phyloP scores from a whole-genome alignment of 1,139 yeast species.

The Geotrichum siamense region DNA sequence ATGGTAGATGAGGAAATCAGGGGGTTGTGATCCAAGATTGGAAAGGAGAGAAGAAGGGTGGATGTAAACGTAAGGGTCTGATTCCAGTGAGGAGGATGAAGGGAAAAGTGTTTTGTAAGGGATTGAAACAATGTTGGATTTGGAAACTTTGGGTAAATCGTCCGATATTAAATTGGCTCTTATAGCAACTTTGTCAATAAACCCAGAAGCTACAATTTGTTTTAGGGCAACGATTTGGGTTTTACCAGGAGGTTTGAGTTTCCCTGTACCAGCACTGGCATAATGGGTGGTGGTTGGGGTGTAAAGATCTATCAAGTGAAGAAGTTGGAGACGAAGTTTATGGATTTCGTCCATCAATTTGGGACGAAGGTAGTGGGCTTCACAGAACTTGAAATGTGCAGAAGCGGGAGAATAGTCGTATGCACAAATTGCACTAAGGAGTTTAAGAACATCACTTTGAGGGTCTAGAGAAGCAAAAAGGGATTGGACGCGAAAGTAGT shows the following conservation, averaged over 20 bases:
- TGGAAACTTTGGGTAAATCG: conserved; percentile 38
- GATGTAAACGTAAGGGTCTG: conserved; percentile 56
- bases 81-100: conserved; percentile 32
- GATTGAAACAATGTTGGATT: conserved; percentile 51
- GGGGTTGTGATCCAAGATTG: conserved; percentile 57
- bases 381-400: conserved; percentile 45
- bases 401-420: conserved; percentile 51
- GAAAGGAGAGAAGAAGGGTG: conserved; percentile 69
- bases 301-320: conserved; percentile 60
- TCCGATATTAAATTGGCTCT: conserved; percentile 71
- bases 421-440: conserved; percentile 83
- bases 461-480: conserved; percentile 62
- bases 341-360: conserved; percentile 71
- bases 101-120: conserved; percentile 74
- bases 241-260: conserved; percentile 60
- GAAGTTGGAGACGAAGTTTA: conserved; percentile 72
- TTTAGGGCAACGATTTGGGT: conserved; percentile 70
- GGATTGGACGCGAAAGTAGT: conserved; percentile 50
- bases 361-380: conserved; percentile 51
- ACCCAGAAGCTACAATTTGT: conserved; percentile 91
- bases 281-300: conserved; percentile 50
- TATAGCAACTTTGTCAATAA: conserved; percentile 81
- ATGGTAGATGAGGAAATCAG: conserved; percentile 60
- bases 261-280: conserved; percentile 40
- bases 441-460: conserved; percentile 64